These are phyloP conservation scores for Zymoseptoria ardabiliae DNA, from an alignment of 2,329 filamentous ascomycete species.

Conservation along the genomic window DNA sequence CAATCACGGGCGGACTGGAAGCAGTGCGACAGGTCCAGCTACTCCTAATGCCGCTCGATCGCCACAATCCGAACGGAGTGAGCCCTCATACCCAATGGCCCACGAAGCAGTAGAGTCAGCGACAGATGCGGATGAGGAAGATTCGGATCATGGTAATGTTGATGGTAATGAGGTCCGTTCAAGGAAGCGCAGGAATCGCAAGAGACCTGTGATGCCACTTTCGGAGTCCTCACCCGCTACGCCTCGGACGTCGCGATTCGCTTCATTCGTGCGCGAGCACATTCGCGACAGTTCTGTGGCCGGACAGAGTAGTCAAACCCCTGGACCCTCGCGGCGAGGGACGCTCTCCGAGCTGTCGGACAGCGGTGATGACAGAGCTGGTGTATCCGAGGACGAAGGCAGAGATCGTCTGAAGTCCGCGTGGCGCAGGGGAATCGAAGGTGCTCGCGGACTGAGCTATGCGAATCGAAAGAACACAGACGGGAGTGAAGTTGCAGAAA, in stretches of 20 bases:
- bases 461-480: conserved; percentile 25
- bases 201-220: conserved; percentile 49
- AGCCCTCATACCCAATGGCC: conserved; percentile 24
- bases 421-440: conserved; percentile 41
- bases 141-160: conserved; percentile 38
- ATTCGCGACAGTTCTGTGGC: conserved; percentile 39
- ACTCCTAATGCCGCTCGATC: conserved; percentile 23
- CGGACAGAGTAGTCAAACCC: conserved; percentile 51
- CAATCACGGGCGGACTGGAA: conserved; percentile 4
- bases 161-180: conserved; percentile 41
- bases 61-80: conserved; percentile 28
- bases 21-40: conserved; percentile 12
- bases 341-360: conserved; percentile 35
- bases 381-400: conserved; percentile 46
- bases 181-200: conserved; percentile 59
- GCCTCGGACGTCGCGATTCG: conserved; percentile 46
- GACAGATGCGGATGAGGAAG: conserved; percentile 75
- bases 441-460: conserved; percentile 42
- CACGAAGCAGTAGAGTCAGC: conserved; percentile 49
- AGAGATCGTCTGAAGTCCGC: conserved; percentile 41
- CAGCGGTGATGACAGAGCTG: conserved; percentile 38
- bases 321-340: conserved; percentile 47
- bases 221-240: conserved; percentile 62
- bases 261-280: conserved; percentile 41
- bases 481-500: conserved; percentile 29